phyloP scores from a whole-genome alignment of 441 rosid genomes.

The Bruguiera hainesii region DNA sequence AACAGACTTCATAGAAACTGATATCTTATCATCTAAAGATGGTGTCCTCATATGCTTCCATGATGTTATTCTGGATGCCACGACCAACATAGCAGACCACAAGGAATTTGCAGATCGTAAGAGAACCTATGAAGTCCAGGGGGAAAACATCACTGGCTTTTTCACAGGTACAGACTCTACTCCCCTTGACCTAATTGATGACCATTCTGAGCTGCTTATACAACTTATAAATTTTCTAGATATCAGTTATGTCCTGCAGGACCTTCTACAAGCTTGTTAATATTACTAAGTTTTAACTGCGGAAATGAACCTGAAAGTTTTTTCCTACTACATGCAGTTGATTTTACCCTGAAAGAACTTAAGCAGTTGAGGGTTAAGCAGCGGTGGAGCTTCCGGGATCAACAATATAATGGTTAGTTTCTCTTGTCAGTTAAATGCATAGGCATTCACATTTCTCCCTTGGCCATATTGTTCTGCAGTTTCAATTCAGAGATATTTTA shows the following conservation, averaged over 20 bases:
- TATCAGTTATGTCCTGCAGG: no score
- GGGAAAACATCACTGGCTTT: constrained; percentile 66
- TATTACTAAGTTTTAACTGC: not conserved
- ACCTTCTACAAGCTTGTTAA: not conserved
- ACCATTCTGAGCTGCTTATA: not conserved
- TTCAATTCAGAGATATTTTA: no score
- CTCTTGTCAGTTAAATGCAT: not conserved
- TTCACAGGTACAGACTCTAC: constrained; percentile 50
- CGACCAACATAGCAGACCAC: constrained; percentile 69
- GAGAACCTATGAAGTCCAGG: constrained; percentile 80
- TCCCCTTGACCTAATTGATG: constrained; percentile 2
- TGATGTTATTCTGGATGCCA: constrained; percentile 72
- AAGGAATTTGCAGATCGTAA: constrained; percentile 78
- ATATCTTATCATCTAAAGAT: constrained; percentile 75
- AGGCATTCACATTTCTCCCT: not conserved
- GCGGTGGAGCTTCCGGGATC: constrained; percentile 74
- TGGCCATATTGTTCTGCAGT: no score
- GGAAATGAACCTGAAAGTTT: not conserved
- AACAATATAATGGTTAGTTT: constrained; percentile 71
- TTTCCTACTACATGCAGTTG: constrained; percentile 46
- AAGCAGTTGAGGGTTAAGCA: constrained; percentile 72
- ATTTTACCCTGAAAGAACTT: constrained; percentile 75
- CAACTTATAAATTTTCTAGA: no score
- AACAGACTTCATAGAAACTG: constrained; percentile 90
- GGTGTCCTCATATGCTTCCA: constrained; percentile 87